Base-by-base conservation (phyloP, 2,329 filamentous ascomycete genomes). In the Aspergillus hortae region DNA sequence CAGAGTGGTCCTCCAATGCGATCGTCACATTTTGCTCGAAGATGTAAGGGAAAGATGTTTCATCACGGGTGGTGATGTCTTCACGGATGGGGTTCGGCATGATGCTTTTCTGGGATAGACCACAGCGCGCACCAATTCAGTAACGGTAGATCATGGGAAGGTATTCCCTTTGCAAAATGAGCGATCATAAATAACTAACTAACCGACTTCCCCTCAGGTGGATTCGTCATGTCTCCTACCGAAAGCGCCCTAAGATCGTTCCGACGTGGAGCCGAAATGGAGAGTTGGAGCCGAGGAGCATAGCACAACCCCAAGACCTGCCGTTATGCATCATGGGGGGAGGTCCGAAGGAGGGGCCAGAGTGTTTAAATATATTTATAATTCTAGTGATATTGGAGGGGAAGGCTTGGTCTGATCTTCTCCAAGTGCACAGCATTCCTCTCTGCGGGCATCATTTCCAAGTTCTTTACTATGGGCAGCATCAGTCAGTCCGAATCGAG, bases 21-120 rank as follows among this genome's bases (percentile, higher is more conserved):
- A 81, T 73, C 0, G 71, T 72, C 4, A 73, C 75, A 67, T 80
- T 78, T 55, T 79, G 67, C 53, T 80, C 76, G 57, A 73, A 78
- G 48, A 82, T 69, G 65, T 81, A 81, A 6, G 64, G 55, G 46
- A 68, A 71, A 3, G 67, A 65, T 23, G 67, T 59, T 36, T 68
- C 55, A 59, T 72, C 56, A 53, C 57, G 21, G 60, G 69, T 48
- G 65, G 71, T 33, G 61, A 71, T 45, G 59, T 71, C 48, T 23
- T 42, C 40, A 60, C 70, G 44, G 48, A 63, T 54, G 42, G 57
- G 54, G 49, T 65, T 65, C 23, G 64, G 61, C 64, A 66, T 66
- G 46, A 48, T 58, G 51, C n/a, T 25, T 1, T 38, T 38, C 7
- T n/a, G 9, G 14, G 14, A 38, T n/a, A 38, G 7, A 38, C 35